phyloP scores from a whole-genome alignment of 116 monocot genomes.

The Thalassia testudinum region DNA sequence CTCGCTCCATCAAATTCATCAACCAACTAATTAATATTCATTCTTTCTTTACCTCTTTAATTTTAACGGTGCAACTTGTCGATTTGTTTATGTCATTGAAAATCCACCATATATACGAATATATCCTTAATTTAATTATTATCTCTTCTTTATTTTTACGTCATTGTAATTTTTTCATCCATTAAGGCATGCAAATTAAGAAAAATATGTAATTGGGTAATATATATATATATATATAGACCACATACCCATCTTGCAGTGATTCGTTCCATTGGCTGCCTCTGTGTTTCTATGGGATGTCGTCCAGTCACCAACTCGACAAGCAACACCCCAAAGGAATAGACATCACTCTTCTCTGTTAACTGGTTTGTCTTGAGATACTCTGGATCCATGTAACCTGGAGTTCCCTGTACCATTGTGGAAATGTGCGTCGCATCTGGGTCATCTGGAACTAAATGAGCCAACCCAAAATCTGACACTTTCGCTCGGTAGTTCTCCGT shows the following conservation, averaged over 20 bases:
- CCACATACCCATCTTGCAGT: constrained; percentile 44
- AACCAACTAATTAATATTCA: too few species aligned
- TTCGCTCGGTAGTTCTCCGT: constrained; percentile 57
- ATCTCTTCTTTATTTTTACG: too few species aligned
- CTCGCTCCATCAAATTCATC: too few species aligned
- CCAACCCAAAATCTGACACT: constrained; percentile 73
- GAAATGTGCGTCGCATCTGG: constrained; percentile 41
- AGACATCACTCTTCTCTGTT: constrained; percentile 80
- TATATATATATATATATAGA: too few species aligned
- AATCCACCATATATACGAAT: too few species aligned
- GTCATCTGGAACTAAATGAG: constrained; percentile 29
- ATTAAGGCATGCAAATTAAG: too few species aligned
- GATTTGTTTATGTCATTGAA: too few species aligned
- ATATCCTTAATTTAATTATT: too few species aligned
- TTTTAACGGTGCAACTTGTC: too few species aligned
- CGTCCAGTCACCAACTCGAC: constrained; percentile 70
- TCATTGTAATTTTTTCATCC: too few species aligned
- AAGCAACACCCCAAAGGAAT: constrained; percentile 78
- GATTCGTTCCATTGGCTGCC: constrained; percentile 2
- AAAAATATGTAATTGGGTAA: too few species aligned
- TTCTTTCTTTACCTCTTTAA: too few species aligned
- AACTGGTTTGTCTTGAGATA: constrained; percentile 64
- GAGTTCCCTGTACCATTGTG: constrained; percentile 57
- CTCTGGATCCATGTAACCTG: constrained; percentile 80
- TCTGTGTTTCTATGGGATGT: constrained; percentile 39